Conservation (phyloP, 805 yeast genomes). For the Saccharomycopsis olivae region DNA sequence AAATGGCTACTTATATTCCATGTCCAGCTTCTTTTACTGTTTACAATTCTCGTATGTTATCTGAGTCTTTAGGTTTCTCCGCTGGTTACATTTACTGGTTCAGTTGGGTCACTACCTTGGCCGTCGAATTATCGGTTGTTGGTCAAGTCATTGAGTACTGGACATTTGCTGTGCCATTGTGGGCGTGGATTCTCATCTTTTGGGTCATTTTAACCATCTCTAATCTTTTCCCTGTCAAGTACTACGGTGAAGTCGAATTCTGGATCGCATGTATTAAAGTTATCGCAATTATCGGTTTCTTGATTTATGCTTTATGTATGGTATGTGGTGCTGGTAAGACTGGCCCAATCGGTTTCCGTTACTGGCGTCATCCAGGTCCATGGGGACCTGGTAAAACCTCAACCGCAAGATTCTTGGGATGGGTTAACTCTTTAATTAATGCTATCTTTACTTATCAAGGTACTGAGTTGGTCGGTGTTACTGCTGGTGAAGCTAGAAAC, state of each 20-base stretch:
- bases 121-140: constrained; percentile 47
- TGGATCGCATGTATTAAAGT: constrained; percentile 47
- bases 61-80: constrained; percentile 57
- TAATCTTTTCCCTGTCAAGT: constrained; percentile 44
- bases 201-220: constrained; percentile 34
- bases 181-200: constrained; percentile 52
- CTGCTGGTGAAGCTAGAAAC: constrained; percentile 51
- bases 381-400: constrained; percentile 47
- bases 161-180: constrained; percentile 45
- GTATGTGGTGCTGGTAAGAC: constrained; percentile 47
- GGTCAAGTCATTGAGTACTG: constrained; percentile 45
- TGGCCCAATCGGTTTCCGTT: constrained; percentile 53
- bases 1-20: constrained; percentile 69
- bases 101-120: constrained; percentile 61
- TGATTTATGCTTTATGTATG: constrained; percentile 42
- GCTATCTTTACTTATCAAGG: constrained; percentile 55
- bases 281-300: constrained; percentile 43
- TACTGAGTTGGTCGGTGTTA: constrained; percentile 46
- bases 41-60: constrained; percentile 50
- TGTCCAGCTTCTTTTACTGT: constrained; percentile 51
- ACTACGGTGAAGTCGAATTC: constrained; percentile 48
- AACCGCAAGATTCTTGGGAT: constrained; percentile 41
- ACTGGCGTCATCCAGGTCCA: constrained; percentile 60
- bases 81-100: constrained; percentile 66
- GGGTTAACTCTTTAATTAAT: constrained; percentile 39